Evolutionary conservation across 177 flowering plant genomes (phyloP).

Genomic region (Vitis hybrid): DNA sequence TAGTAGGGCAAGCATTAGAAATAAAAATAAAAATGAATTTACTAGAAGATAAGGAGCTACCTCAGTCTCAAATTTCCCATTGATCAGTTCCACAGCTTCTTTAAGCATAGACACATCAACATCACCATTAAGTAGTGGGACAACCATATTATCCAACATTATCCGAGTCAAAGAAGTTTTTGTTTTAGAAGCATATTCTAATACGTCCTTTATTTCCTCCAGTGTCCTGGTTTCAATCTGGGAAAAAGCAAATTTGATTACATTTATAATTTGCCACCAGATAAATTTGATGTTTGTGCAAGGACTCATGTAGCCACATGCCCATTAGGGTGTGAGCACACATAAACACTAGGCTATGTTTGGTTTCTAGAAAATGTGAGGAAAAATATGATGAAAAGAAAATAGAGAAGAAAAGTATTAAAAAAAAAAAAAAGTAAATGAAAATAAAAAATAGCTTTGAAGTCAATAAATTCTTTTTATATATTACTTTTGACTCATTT

Average conservation of each 20-base stretch:
- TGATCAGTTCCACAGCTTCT: constrained; percentile 83
- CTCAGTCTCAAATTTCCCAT: constrained; percentile 94
- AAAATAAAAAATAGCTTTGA: neutral
- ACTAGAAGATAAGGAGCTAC: constrained; percentile 27
- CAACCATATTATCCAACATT: constrained; percentile 98
- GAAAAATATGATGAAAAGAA: neutral
- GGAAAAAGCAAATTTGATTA: neutral
- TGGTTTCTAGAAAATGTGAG: neutral
- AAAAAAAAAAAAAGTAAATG: neutral
- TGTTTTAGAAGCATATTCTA: constrained; percentile 62
- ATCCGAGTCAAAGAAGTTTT: constrained; percentile 74
- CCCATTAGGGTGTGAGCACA: neutral
- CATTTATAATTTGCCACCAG: neutral
- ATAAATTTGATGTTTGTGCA: neutral
- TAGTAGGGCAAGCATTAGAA: neutral
- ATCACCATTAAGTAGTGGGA: constrained; percentile 76
- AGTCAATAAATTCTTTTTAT: too few relatives aligned
- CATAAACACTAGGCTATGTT: neutral
- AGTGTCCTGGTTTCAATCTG: constrained; percentile 93
- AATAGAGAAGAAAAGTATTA: neutral
- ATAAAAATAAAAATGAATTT: neutral
- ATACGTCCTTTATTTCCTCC: constrained; percentile 81
- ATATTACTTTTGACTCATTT: too few relatives aligned
- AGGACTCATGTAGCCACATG: neutral
- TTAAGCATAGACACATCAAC: constrained; percentile 88